Conservation (phyloP, 164 flowering plant species). For the Tinospora cordifolia region DNA sequence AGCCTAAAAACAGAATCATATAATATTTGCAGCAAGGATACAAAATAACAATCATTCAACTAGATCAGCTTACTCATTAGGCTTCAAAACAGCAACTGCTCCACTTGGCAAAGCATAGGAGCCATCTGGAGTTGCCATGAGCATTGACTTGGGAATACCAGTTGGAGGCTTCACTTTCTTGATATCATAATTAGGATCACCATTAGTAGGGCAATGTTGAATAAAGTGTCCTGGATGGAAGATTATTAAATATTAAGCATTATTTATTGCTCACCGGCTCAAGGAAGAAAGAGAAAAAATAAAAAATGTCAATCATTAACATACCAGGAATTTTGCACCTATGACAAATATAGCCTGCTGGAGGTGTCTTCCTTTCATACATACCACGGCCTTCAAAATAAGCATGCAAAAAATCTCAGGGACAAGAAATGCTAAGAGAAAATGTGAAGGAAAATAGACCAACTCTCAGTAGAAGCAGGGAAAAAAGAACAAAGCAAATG, state of each 20-base stretch:
- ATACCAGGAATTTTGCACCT: conserved; percentile 95
- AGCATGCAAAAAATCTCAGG: neutral
- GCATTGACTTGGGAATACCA: conserved; percentile 96
- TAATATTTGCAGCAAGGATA: neutral
- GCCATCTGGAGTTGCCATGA: conserved; percentile 83
- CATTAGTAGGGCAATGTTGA: conserved; percentile 98
- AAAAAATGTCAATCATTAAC: neutral
- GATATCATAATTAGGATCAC: conserved; percentile 83
- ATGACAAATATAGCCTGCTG: conserved; percentile 84
- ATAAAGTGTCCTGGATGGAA: conserved; percentile 73
- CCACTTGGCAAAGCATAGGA: conserved; percentile 98
- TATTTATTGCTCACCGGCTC: neutral
- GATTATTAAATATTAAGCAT: conserved; percentile 1
- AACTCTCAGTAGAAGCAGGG: neutral
- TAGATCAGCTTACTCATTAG: conserved; percentile 69
- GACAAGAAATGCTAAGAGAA: neutral
- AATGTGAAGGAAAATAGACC: neutral
- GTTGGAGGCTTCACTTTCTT: conserved; percentile 87
- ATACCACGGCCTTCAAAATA: conserved; percentile 39
- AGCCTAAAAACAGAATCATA: neutral
- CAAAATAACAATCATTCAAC: neutral
- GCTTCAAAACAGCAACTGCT: conserved; percentile 71
- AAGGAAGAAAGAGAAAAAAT: neutral
- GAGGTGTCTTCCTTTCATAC: conserved; percentile 77
- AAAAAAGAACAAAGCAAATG: neutral